Evolutionary conservation across 176 grass and related monocot species (phyloP), one percentile per base, ranked within the genome.

Genomic region (Hordeum marinum): DNA sequence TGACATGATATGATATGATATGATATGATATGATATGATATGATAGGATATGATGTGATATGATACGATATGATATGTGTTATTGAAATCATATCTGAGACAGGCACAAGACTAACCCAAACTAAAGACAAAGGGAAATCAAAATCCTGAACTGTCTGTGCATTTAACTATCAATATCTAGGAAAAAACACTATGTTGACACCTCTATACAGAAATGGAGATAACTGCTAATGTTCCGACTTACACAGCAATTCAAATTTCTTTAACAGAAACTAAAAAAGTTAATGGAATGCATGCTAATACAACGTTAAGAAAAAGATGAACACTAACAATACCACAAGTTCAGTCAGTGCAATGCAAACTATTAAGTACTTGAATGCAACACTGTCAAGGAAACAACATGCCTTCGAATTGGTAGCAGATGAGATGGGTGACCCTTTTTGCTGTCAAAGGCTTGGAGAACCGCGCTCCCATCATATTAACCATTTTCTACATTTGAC

Each of bases 371-470:
- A 57, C 20, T 46, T 54, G 41, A 40, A 64, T 46, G 21, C 7
- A 70, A 11, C 20, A 35, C 10, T 65, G 72, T 11, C 15, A 82
- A 35, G 82, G 26, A 89, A 78, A 68, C 15, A 14, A 17, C 45
- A 32, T 75, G 95, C 93, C 93, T 80, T 98, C 93, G 50, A 94
- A 95, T 80, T 98, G 95, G 26, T 94, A 95, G 88, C 96, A 98
- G 84, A 98, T 82, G 50, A 98, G 93, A 83, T 95, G 96, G 52
- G 96, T 98, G 13, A 92, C 89, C 54, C 66, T 40, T 58, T 92
- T 81, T 85, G 88, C 91, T 78, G 81, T 75, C 79, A 98, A 85
- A 60, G 93, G 82, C 80, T 95, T 98, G 55, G 93, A 95, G 83
- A 98, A 98, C 29, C 72, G 68, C 8, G 93, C 89, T 72, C 96